These are phyloP conservation scores for Acarospora socialis DNA, from an alignment of 2,329 filamentous ascomycete species.

Conservation along the genomic window DNA sequence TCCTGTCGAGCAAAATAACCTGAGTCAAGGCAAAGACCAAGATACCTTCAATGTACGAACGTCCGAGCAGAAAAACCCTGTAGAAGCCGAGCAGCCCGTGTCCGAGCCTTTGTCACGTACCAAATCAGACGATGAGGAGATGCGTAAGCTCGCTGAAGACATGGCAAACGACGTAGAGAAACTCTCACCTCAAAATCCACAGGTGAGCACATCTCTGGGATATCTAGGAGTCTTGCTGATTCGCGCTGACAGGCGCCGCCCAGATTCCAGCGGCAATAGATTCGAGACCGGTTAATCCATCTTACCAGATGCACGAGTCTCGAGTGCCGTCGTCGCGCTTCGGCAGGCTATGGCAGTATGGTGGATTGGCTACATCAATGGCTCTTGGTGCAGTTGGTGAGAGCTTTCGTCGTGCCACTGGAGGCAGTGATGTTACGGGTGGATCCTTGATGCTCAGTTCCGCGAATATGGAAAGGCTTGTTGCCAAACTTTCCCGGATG, in stretches of 20 bases:
- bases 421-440: constrained; percentile 38
- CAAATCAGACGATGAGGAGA: constrained; percentile 22
- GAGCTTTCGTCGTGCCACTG: constrained; percentile 64
- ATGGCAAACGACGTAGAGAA: constrained; percentile 29
- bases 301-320: constrained; percentile 71
- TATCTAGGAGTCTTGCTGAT: constrained; percentile 24
- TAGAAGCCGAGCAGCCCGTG: neutral
- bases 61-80: neutral
- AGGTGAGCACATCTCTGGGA: constrained; percentile 14
- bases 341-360: constrained; percentile 85
- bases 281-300: constrained; percentile 19
- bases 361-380: constrained; percentile 87
- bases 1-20: constrained; percentile 22
- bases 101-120: constrained; percentile 1
- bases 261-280: constrained; percentile 22
- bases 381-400: constrained; percentile 83
- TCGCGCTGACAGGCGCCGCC: constrained; percentile 29
- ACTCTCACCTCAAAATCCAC: constrained; percentile 8
- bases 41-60: constrained; percentile 20
- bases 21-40: constrained; percentile 21
- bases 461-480: constrained; percentile 82
- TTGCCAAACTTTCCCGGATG: constrained; percentile 89
- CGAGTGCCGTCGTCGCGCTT: constrained; percentile 78
- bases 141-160: constrained; percentile 33
- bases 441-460: constrained; percentile 80